These are phyloP conservation scores for Mycothermus thermophilus DNA, from an alignment of 495 filamentous ascomycete genomes.

Conservation along the genomic window DNA sequence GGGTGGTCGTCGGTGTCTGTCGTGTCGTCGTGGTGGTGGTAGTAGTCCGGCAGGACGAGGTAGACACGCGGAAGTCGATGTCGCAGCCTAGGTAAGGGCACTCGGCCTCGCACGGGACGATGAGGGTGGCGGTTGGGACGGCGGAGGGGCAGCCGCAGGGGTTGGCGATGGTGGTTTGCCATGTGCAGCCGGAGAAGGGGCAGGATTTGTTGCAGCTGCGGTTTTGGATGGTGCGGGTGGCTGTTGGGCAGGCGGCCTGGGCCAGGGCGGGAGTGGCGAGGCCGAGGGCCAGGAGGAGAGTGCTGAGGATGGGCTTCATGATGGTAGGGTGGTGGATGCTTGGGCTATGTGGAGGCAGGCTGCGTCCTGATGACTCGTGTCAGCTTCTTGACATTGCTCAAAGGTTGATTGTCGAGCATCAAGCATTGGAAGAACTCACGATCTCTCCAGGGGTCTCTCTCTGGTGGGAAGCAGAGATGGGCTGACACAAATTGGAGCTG, in stretches of 20 bases:
- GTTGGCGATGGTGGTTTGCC: constrained; percentile 15
- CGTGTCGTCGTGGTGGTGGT: constrained; percentile 5
- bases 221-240: constrained; percentile 15
- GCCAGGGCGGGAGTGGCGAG: constrained; percentile 12
- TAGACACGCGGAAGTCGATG: constrained; percentile 15
- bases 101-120: constrained; percentile 18
- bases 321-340: not conserved
- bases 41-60: constrained; percentile 11
- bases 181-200: constrained; percentile 14
- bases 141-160: constrained; percentile 18
- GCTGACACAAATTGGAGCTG: too few species aligned
- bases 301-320: constrained; percentile 12
- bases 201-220: constrained; percentile 14
- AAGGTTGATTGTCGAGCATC: too few species aligned
- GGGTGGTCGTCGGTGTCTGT: constrained; percentile 3
- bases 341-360: too few species aligned
- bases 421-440: too few species aligned
- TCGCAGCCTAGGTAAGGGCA: constrained; percentile 20
- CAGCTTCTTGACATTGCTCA: too few species aligned
- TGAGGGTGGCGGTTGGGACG: constrained; percentile 19
- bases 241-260: constrained; percentile 17
- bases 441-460: too few species aligned
- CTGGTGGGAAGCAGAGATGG: too few species aligned
- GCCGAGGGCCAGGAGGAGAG: constrained; percentile 12
- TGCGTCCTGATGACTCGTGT: too few species aligned